Evolutionary conservation across 306 rosid species (phyloP).

Genomic region (Ziziphus jujuba): DNA sequence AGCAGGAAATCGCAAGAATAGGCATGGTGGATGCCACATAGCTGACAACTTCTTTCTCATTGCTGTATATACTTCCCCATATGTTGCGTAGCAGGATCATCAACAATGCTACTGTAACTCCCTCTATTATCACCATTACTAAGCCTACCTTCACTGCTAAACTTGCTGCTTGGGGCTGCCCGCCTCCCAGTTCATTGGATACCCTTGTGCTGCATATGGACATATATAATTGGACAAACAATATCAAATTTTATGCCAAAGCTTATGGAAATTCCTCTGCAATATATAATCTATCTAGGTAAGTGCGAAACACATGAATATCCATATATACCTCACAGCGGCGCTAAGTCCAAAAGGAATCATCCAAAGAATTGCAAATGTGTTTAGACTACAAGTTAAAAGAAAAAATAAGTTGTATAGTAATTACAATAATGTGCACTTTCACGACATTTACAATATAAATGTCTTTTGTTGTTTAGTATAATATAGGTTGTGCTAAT

Average conservation of each 20-base stretch:
- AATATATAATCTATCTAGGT: no score
- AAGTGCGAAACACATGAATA: no score
- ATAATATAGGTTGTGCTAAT: no score
- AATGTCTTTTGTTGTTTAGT: no score
- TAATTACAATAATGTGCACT: background rate
- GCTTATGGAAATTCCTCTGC: background rate
- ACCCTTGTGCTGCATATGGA: slow-evolving; percentile 6
- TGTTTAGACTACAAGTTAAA: slow-evolving; percentile 15
- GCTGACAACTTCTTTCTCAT: slow-evolving; percentile 4
- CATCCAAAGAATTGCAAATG: slow-evolving; percentile 24
- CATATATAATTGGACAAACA: background rate
- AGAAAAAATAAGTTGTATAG: background rate
- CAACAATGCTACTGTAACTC: background rate
- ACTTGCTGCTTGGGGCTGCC: background rate
- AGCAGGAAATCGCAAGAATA: slow-evolving; percentile 1
- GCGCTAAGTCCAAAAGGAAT: slow-evolving; percentile 27
- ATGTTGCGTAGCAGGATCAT: slow-evolving; percentile 8
- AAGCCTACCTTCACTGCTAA: slow-evolving; percentile 14
- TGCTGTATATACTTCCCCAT: slow-evolving; percentile 19
- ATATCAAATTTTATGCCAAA: background rate
- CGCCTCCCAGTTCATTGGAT: slow-evolving; percentile 12
- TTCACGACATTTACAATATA: no score
- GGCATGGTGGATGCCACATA: slow-evolving; percentile 3
- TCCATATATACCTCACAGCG: slow-evolving; percentile 25
- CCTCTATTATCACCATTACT: background rate